A percentile compares a stretch with the other conserved stretches of the same genome.
Evolutionary conservation across 805 yeast genomes (phyloP).

Genomic region (Candida berthetii): DNA sequence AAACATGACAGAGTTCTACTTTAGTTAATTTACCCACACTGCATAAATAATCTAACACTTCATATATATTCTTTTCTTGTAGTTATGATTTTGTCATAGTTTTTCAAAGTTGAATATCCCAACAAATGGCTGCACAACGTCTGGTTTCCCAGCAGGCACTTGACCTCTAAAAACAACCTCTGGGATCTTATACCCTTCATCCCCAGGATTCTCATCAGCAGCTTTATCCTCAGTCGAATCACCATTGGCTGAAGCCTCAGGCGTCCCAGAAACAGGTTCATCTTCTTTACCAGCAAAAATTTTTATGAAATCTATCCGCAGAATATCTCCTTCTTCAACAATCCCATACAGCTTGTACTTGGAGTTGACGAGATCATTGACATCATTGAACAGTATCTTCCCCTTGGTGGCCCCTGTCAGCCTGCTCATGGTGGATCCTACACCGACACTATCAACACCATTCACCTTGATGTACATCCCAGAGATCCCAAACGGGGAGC

Average conservation of each 20-base stretch:
- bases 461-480: conserved; percentile 43
- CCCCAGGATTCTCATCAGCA: conserved; percentile 24
- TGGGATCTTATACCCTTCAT: conserved; percentile 36
- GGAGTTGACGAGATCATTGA: conserved; percentile 37
- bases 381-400: conserved; percentile 39
- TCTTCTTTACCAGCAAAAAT: conserved; percentile 20
- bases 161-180: conserved; percentile 43
- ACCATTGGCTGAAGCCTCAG: too few species aligned
- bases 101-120: conserved; percentile 47
- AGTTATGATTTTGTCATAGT: not conserved
- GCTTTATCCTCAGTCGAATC: conserved; percentile 4
- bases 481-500: conserved; percentile 50
- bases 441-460: conserved; percentile 45
- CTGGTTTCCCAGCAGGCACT: conserved; percentile 49
- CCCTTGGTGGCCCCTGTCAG: conserved; percentile 48
- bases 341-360: conserved; percentile 44
- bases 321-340: conserved; percentile 37
- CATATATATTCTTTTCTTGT: not conserved
- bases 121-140: conserved; percentile 44
- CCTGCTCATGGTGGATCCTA: conserved; percentile 51
- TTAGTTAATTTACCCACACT: conserved; percentile 15
- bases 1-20: conserved; percentile 45
- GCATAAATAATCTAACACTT: too few species aligned
- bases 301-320: conserved; percentile 46
- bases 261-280: not conserved